A percentile compares a stretch with the other conserved stretches of the same genome.
These are phyloP conservation scores for Orbilia quercus DNA, from an alignment of 2,329 filamentous ascomycete species.

Conservation along the genomic window DNA sequence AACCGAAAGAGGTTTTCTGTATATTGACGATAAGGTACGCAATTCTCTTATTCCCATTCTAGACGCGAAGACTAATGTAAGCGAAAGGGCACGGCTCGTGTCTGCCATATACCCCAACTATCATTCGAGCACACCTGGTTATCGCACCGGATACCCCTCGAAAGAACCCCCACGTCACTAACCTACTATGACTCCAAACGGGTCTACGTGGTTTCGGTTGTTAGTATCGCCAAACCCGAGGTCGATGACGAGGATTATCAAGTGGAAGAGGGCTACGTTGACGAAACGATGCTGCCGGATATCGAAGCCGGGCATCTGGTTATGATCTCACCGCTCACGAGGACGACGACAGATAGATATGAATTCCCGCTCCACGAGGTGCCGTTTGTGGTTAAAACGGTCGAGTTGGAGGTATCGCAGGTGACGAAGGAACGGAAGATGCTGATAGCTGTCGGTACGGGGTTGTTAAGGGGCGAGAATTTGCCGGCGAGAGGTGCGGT, in stretches of 20 bases:
- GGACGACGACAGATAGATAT: conserved; percentile 76
- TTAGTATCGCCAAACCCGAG: conserved; percentile 44
- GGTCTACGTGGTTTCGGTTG: conserved; percentile 78
- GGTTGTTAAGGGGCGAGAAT: conserved; percentile 88
- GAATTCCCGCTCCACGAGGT: conserved; percentile 59
- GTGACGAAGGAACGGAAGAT: conserved; percentile 85
- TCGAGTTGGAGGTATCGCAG: conserved; percentile 90
- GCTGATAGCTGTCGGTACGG: conserved; percentile 85
- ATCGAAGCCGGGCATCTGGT: conserved; percentile 79
- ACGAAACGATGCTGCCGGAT: conserved; percentile 72
- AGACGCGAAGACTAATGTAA: conserved; percentile 3
- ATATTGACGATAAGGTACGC: conserved; percentile 72
- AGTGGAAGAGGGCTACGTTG: conserved; percentile 59
- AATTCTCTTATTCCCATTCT: conserved; percentile 35
- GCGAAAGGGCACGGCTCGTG: conserved; percentile 74
- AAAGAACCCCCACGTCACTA: conserved; percentile 76
- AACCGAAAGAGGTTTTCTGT: conserved; percentile 85
- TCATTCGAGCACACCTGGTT: conserved; percentile 82
- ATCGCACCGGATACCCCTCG: conserved; percentile 76
- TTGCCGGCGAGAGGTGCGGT: conserved; percentile 84
- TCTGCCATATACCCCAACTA: conserved; percentile 78
- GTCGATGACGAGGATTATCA: conserved; percentile 50
- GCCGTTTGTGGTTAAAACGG: conserved; percentile 72
- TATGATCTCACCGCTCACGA: conserved; percentile 79
- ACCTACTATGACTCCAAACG: conserved; percentile 80